phyloP scores from a whole-genome alignment of 495 filamentous ascomycete genomes.

The Talaromyces nanjingensis region DNA sequence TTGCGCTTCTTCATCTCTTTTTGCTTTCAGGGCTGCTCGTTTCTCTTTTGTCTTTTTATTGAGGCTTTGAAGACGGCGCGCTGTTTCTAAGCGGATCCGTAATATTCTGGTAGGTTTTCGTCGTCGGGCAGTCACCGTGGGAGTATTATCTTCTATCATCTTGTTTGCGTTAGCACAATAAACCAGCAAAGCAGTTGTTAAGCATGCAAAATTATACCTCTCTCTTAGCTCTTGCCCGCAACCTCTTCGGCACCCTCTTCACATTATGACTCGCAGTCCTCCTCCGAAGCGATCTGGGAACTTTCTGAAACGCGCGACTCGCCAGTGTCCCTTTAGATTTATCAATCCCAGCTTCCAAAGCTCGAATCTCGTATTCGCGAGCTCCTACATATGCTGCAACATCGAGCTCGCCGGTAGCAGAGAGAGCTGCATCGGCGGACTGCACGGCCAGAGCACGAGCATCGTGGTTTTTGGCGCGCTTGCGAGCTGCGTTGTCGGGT shows the following conservation, averaged over 20 bases:
- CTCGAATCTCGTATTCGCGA: constrained; percentile 81
- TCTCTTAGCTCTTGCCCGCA: constrained; percentile 60
- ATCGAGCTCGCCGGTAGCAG: constrained; percentile 69
- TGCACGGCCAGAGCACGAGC: constrained; percentile 69
- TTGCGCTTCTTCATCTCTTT: constrained; percentile 23
- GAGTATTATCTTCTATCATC: constrained; percentile 89
- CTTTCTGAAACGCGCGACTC: constrained; percentile 78
- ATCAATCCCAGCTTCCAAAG: constrained; percentile 72
- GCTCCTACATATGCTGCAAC: constrained; percentile 73
- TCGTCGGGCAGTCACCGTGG: constrained; percentile 64
- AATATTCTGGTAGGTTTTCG: constrained; percentile 63
- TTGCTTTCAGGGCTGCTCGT: constrained; percentile 27
- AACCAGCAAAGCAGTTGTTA: background rate
- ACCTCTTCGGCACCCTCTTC: constrained; percentile 76
- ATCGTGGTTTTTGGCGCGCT: constrained; percentile 61
- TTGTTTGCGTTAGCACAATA: constrained; percentile 13
- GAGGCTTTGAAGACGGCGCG: constrained; percentile 61
- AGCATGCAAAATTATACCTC: constrained; percentile 45
- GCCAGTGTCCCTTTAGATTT: constrained; percentile 59
- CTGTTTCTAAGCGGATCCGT: constrained; percentile 76
- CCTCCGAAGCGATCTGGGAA: constrained; percentile 75
- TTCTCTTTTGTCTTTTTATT: constrained; percentile 50
- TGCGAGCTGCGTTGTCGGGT: constrained; percentile 31
- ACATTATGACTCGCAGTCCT: constrained; percentile 93
- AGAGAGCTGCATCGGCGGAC: constrained; percentile 60